Percentiles rank a stretch among this genome's conserved stretches.
Evolutionary conservation across 129 eudicot species (phyloP).

Genomic region (Artemisia tridentata): DNA sequence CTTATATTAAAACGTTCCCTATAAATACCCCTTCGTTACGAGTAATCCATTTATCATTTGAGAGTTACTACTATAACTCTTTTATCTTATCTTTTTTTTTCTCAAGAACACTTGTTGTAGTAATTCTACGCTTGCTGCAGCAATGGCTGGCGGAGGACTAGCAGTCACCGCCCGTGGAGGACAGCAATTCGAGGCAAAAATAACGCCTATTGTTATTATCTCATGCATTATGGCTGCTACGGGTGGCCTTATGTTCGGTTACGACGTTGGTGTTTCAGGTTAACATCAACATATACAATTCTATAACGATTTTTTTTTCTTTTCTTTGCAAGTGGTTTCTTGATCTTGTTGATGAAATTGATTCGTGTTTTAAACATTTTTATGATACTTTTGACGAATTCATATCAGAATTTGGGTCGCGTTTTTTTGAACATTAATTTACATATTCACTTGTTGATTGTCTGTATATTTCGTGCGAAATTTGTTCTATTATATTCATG

Average conservation of each 20-base stretch:
- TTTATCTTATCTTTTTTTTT: too few species aligned
- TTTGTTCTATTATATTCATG: too few species aligned
- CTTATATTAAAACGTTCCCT: too few species aligned
- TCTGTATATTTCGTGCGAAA: too few species aligned
- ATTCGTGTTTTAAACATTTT: neutral
- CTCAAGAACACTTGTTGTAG: neutral
- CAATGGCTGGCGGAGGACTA: constrained; percentile 84
- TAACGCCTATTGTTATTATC: constrained; percentile 80
- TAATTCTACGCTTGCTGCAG: neutral
- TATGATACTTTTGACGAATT: too few species aligned
- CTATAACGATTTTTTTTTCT: neutral
- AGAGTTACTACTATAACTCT: too few species aligned
- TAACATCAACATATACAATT: neutral
- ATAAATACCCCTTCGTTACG: too few species aligned
- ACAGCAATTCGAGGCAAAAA: constrained; percentile 73
- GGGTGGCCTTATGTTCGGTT: constrained; percentile 98
- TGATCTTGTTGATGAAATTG: neutral
- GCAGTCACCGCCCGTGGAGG: constrained; percentile 54
- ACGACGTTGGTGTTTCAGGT: constrained; percentile 97
- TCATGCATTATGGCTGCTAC: constrained; percentile 97
- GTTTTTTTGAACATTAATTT: too few species aligned
- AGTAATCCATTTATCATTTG: too few species aligned
- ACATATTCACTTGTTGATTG: too few species aligned
- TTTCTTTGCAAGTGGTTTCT: neutral
- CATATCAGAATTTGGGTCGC: too few species aligned